phyloP scores from a whole-genome alignment of 164 flowering plant species.

The Cinnamomum micranthum region DNA sequence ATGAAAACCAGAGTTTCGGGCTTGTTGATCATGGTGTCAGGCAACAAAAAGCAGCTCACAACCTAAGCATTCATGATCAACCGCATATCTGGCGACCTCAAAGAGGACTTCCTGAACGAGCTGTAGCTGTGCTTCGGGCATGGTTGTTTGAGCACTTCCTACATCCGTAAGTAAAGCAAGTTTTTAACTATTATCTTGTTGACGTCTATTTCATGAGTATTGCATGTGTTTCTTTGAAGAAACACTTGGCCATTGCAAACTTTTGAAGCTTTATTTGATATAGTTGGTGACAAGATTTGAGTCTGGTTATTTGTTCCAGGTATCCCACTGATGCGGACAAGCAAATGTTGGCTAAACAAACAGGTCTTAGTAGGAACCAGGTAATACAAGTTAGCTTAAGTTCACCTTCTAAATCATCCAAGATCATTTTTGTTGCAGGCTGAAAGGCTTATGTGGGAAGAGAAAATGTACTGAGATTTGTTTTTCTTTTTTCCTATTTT shows the following conservation, averaged over 20 bases:
- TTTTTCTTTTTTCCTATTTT: not conserved
- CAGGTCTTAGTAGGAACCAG: slow-evolving; percentile 88
- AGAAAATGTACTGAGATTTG: not conserved
- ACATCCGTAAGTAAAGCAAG: slow-evolving; percentile 66
- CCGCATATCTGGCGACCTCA: slow-evolving; percentile 84
- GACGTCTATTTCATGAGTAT: not conserved
- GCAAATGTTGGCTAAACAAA: slow-evolving; percentile 80
- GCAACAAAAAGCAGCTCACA: slow-evolving; percentile 34
- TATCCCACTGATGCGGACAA: slow-evolving; percentile 89
- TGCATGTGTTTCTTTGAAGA: no score
- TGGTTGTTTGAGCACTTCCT: slow-evolving; percentile 89
- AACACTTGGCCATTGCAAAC: not conserved
- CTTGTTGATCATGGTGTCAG: slow-evolving; percentile 26
- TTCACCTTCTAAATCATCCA: not conserved
- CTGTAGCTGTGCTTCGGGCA: slow-evolving; percentile 73
- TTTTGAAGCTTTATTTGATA: not conserved
- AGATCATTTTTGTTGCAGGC: not conserved
- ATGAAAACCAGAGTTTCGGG: slow-evolving; percentile 27
- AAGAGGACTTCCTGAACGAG: slow-evolving; percentile 87
- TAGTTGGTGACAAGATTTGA: not conserved
- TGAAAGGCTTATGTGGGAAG: not conserved
- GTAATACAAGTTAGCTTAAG: slow-evolving; percentile 22
- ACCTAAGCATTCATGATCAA: slow-evolving; percentile 39
- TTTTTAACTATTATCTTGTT: not conserved
- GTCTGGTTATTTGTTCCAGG: slow-evolving; percentile 31